phyloP scores from a whole-genome alignment of 306 rosid genomes.

The Carpinus fangiana region DNA sequence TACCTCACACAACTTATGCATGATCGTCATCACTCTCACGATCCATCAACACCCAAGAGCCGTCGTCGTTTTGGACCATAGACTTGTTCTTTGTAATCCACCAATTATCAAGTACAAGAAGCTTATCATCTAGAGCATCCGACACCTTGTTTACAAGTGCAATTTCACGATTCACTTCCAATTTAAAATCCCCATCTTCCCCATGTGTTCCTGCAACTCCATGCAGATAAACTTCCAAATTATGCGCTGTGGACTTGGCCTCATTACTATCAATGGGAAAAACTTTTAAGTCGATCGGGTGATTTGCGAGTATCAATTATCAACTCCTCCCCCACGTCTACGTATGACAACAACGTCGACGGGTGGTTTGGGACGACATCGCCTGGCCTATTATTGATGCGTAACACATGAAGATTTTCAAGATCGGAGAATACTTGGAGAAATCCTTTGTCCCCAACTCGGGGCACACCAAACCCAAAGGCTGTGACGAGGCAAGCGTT shows the following conservation, averaged over 20 bases:
- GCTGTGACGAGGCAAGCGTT: slow-evolving; percentile 58
- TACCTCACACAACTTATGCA: not conserved
- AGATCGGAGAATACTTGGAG: slow-evolving; percentile 20
- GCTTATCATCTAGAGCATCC: slow-evolving; percentile 51
- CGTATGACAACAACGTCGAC: slow-evolving; percentile 29
- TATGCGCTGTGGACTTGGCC: slow-evolving; percentile 33
- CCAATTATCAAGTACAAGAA: slow-evolving; percentile 52
- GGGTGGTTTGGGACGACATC: slow-evolving; percentile 38
- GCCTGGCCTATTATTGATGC: slow-evolving; percentile 33
- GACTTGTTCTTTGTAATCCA: slow-evolving; percentile 51
- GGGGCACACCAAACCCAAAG: slow-evolving; percentile 55
- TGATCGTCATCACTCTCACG: slow-evolving; percentile 42
- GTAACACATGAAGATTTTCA: slow-evolving; percentile 40
- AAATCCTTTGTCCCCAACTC: slow-evolving; percentile 53
- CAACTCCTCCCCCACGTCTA: slow-evolving; percentile 59
- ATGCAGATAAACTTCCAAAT: slow-evolving; percentile 68
- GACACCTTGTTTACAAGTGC: slow-evolving; percentile 47
- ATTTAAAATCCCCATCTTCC: slow-evolving; percentile 41
- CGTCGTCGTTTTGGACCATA: slow-evolving; percentile 61
- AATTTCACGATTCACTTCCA: slow-evolving; percentile 58
- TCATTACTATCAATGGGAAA: not conserved
- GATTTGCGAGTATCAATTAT: slow-evolving; percentile 53
- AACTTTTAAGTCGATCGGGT: slow-evolving; percentile 3
- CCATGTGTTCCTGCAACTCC: slow-evolving; percentile 80
- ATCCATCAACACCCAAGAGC: slow-evolving; percentile 62